A percentile compares a stretch with the other conserved stretches of the same genome.
These are phyloP conservation scores for Torulaspora maleeae DNA, from an alignment of 805 yeast species.

Conservation along the genomic window DNA sequence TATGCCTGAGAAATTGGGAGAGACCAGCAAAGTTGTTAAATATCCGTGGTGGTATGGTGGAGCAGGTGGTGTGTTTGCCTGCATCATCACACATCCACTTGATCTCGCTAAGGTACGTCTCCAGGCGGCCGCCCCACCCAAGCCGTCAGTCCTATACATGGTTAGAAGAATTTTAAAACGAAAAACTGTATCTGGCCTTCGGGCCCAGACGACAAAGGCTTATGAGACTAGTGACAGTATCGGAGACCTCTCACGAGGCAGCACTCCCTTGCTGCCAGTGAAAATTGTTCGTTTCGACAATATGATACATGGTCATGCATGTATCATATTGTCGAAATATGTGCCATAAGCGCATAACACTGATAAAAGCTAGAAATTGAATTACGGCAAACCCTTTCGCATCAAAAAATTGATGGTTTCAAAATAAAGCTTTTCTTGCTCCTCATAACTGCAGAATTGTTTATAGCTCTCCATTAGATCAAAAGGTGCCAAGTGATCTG, in stretches of 20 bases:
- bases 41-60: slow-evolving; percentile 64
- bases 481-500: neutral
- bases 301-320: no score
- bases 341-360: no score
- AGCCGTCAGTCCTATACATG: slow-evolving; percentile 59
- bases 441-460: slow-evolving; percentile 4
- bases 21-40: slow-evolving; percentile 16
- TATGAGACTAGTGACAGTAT: no score
- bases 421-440: slow-evolving; percentile 3
- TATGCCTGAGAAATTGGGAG: neutral
- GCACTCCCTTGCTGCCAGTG: no score
- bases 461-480: neutral
- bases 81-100: slow-evolving; percentile 70
- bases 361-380: neutral
- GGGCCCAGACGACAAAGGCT: no score
- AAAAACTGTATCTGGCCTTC: no score
- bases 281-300: no score
- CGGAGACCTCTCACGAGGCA: no score
- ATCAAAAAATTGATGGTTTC: neutral
- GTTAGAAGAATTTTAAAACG: slow-evolving; percentile 21
- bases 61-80: slow-evolving; percentile 63
- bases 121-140: slow-evolving; percentile 70
- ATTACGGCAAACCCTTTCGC: neutral
- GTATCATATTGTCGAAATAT: no score
- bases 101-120: slow-evolving; percentile 83